Base-by-base conservation (phyloP, 2,329 filamentous ascomycete genomes). In the Fusarium brachygibbosum region DNA sequence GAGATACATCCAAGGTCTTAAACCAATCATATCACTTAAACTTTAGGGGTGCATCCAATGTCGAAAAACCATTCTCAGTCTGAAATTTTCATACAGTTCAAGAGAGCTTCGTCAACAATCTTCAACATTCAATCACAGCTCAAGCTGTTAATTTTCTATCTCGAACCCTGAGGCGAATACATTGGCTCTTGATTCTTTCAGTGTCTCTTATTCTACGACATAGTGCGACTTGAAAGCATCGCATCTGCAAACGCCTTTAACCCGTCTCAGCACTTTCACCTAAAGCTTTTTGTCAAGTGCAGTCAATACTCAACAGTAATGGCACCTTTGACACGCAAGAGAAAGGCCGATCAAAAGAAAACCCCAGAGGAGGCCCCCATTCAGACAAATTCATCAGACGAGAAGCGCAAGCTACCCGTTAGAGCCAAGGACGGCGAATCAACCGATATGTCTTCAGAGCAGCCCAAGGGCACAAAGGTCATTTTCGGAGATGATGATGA, bases 401-500 rank as follows among this genome's bases (percentile, higher is more conserved):
- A 70, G 31, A 69, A 71, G 49, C 71, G 72, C 58, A 79, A 79
- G 42, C 74, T 80, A 8, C 77, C 79, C 4, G 73, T 81, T 44
- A 75, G 80, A 34, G 74, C 75, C 62, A 81, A 77, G 63, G 76
- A 74, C 19, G 75, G 69, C 29, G 74, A 77, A 8, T 48, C 58
- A 12, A 40, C 52, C 37, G 49, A 17, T 21, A 52, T 59, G 49
- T 35, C 46, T 31, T 61, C 62, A 32, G 44, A 51, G 8, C 58
- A 72, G 42, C 58, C 64, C 32, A 70, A 75, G 65, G 72, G 70
- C 21, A 77, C 64, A 7, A 73, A 80, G 56, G 75, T 75, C 51
- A 77, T 79, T 17, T 81, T 81, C 64, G 74, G 72, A 44, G 78
- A 80, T 42, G 75, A 80, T 16, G 77, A 78, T 19, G 72, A 73